These are phyloP conservation scores for Sicyos edulis DNA, from an alignment of 306 rosid genomes.

Conservation along the genomic window DNA sequence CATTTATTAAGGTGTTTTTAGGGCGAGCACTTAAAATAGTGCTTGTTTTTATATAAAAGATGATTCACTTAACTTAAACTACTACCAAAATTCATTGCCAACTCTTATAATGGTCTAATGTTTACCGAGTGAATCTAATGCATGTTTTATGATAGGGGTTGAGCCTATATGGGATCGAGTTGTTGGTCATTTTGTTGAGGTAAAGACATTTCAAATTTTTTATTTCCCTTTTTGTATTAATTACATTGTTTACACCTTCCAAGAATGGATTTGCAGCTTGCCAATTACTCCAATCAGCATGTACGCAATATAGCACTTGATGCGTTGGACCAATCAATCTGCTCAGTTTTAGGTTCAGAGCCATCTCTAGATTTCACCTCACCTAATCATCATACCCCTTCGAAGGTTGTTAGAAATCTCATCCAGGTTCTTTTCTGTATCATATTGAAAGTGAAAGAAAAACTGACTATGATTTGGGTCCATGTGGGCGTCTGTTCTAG, in stretches of 20 bases:
- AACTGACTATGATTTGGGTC: slow-evolving; percentile 23
- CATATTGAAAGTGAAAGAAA: slow-evolving; percentile 19
- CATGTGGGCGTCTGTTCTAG: slow-evolving; percentile 32
- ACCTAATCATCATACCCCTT: slow-evolving; percentile 36
- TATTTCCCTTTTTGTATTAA: slow-evolving; percentile 23
- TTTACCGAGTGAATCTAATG: neutral
- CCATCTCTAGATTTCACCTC: slow-evolving; percentile 47
- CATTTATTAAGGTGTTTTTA: neutral
- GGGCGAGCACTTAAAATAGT: neutral
- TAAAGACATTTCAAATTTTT: slow-evolving; percentile 27
- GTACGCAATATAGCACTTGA: slow-evolving; percentile 85
- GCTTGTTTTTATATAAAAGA: neutral
- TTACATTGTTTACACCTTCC: slow-evolving; percentile 26
- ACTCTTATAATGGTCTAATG: neutral
- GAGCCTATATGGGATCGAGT: slow-evolving; percentile 95
- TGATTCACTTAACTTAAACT: neutral
- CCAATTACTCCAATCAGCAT: slow-evolving; percentile 70
- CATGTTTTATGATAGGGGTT: slow-evolving; percentile 51
- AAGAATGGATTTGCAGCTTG: slow-evolving; percentile 58
- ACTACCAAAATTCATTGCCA: neutral
- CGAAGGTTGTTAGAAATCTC: slow-evolving; percentile 52
- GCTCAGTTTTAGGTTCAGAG: slow-evolving; percentile 85
- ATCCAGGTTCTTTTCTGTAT: slow-evolving; percentile 24
- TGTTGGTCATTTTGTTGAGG: slow-evolving; percentile 87
- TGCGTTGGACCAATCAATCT: slow-evolving; percentile 85